Evolutionary conservation across 495 filamentous ascomycete genomes (phyloP).

Genomic region (Tuber calosporum): DNA sequence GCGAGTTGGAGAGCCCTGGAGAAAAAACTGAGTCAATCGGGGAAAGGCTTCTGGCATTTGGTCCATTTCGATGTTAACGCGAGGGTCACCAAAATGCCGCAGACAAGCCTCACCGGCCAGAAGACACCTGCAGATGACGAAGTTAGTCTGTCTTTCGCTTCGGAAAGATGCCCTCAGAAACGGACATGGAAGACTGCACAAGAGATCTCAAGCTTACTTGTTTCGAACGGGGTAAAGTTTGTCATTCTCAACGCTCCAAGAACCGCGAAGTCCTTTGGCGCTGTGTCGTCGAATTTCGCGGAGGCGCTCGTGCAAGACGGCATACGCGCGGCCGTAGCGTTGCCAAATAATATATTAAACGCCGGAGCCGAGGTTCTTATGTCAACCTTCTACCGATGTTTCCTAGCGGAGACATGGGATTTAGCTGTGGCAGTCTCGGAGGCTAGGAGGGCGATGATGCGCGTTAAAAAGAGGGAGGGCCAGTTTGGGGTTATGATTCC

Average conservation of each 20-base stretch:
- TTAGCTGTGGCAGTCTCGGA: constrained; percentile 20
- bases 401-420: constrained; percentile 17
- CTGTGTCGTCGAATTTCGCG: constrained; percentile 19
- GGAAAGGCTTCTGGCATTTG: constrained; percentile 23
- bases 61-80: constrained; percentile 28
- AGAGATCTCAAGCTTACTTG: constrained; percentile 17
- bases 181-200: constrained; percentile 17
- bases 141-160: constrained; percentile 23
- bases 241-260: constrained; percentile 25
- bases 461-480: constrained; percentile 14
- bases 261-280: constrained; percentile 14
- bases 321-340: constrained; percentile 20
- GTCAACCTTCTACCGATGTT: constrained; percentile 21
- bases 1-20: constrained; percentile 25
- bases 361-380: constrained; percentile 24
- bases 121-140: neutral
- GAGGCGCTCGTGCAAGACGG: constrained; percentile 17
- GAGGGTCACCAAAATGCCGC: neutral
- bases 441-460: constrained; percentile 22
- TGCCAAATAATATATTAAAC: constrained; percentile 26
- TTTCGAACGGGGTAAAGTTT: constrained; percentile 13
- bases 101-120: neutral
- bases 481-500: constrained; percentile 23
- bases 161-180: constrained; percentile 18
- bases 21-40: constrained; percentile 7